These are phyloP conservation scores for Medakamo hakoo DNA, from an alignment of 139 green algal genomes.

Conservation along the genomic window DNA sequence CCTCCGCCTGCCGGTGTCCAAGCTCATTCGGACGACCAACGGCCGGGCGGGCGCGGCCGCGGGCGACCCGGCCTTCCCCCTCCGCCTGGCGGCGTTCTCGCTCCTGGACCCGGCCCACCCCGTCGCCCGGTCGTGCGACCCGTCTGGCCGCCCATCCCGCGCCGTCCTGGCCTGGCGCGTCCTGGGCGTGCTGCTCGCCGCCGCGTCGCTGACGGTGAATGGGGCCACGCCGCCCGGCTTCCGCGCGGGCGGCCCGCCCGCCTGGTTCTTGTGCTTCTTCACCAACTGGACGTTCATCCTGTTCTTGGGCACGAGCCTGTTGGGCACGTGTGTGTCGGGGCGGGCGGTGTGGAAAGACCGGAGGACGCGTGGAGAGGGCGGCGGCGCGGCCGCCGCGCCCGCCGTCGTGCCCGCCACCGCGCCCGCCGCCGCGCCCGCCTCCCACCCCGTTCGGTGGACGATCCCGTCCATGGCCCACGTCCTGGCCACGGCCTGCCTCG, in stretches of 20 bases:
- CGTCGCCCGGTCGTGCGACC: too few species aligned
- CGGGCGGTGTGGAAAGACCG: not conserved
- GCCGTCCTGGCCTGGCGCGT: not conserved
- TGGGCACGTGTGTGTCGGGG: constrained; percentile 5
- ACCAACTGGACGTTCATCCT: constrained; percentile 17
- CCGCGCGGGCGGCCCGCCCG: too few species aligned
- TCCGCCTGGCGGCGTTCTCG: not conserved
- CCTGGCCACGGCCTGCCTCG: not conserved
- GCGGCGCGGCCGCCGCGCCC: not conserved
- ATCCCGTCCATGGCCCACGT: not conserved
- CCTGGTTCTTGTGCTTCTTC: too few species aligned
- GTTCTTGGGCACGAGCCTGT: not conserved
- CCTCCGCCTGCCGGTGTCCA: too few species aligned
- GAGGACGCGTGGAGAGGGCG: not conserved
- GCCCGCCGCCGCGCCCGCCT: not conserved
- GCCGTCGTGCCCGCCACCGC: not conserved
- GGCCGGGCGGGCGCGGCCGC: too few species aligned
- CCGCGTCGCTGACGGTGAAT: not conserved
- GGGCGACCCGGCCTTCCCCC: not conserved
- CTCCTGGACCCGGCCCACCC: not conserved
- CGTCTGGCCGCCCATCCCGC: too few species aligned
- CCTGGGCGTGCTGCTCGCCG: not conserved
- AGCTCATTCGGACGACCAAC: too few species aligned
- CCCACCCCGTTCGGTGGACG: not conserved
- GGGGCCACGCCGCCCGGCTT: constrained; percentile 2